Evolutionary conservation across 2,329 filamentous ascomycete genomes (phyloP), one percentile per base, ranked within the genome.

Genomic region (Phyllosticta citribraziliensis): DNA sequence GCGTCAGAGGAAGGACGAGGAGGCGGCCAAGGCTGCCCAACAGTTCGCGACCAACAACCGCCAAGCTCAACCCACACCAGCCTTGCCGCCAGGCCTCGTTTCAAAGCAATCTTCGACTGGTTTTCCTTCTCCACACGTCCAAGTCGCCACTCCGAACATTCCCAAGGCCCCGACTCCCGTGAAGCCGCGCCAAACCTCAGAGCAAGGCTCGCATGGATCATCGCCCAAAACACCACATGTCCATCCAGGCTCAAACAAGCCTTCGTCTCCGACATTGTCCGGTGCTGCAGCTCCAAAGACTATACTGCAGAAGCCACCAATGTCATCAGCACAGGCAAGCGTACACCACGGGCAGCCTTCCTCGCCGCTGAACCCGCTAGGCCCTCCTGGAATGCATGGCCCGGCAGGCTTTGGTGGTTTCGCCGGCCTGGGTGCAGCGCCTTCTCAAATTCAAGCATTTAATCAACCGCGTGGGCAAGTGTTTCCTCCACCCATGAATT

Each of bases 111-210:
- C 77, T 22, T 74, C 76, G 33, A 75, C 77, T 17, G 76, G 75
- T 63, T 81, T 87, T 65, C 84, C 85, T 55, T 97, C 93, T 17
- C 93, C 93, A 8, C 89, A 91, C 70, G 83, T 93, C 57, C 78
- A 87, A 27, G 80, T 90, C 63, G 88, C 89, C 10, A 94, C 89
- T 35, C 93, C 94, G 8, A 87, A 85, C 25, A 76, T 96, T 55
- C 86, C 91, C 12, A 96, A 96, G 72, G 86, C 87, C 20, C 86
- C 91, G 5, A 92, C 89, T 12, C 89, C 91, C 9, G 87, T 85
- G 65, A 88, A 88, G 64, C 82, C 86, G 47, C 86, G 90, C 60
- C 89, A 92, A 63, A 76, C 84, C 55, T 94, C 91, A 9, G 90
- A 95, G 65, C 91, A 94, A 71, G 87, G 86, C 25, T 85, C 85